Evolutionary conservation across 2,329 filamentous ascomycete species (phyloP), one percentile per base, ranked within the genome.

Genomic region (Chrysoporthe deuterocubensis): DNA sequence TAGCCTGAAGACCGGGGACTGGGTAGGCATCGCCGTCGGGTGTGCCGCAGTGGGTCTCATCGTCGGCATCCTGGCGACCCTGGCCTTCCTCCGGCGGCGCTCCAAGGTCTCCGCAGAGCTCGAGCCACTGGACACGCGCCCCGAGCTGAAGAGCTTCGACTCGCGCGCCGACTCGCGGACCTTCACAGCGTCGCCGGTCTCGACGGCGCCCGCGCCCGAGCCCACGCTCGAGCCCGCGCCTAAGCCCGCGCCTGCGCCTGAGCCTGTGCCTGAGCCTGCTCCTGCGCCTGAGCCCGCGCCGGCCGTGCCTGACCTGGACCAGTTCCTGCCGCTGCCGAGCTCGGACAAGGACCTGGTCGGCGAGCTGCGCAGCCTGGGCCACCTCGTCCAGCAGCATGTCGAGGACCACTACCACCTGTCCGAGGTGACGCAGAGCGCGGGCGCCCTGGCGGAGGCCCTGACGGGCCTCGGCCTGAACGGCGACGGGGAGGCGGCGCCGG

Each of bases 361-460:
- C 4, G 79, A 81, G 57, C 67, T 82, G 6, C 70, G 73, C 4
- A 73, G 78, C 0, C 66, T 82, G 2, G 73, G 74, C 1, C 72
- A 76, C 5, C 75, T 81, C 5, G 75, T 83, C 13, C 74, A 77
- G 40, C 75, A 79, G 48, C 81, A 83, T 68, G 77, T 81, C 50
- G 76, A 81, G 64, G 77, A 73, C 63, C 71, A 81, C 62, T 83
- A 82, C 62, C 78, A 80, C 64, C 58, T 70, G 0, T 68, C 74
- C 0, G 73, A 73, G 0, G 67, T 78, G 4, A 67, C 72, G 0
- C 52, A 58, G 4, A 72, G 71, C 65, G 9, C 61, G 0, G 66
- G 67, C 14, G 59, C 66, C 2, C 71, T 80, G 8, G 66, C 71
- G n/a, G 48, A 73, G 32, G 66, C 68, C 2, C 71, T 81, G 3